Conservation (phyloP, 768 basidiomycete genomes). For the Cystofilobasidium macerans region DNA sequence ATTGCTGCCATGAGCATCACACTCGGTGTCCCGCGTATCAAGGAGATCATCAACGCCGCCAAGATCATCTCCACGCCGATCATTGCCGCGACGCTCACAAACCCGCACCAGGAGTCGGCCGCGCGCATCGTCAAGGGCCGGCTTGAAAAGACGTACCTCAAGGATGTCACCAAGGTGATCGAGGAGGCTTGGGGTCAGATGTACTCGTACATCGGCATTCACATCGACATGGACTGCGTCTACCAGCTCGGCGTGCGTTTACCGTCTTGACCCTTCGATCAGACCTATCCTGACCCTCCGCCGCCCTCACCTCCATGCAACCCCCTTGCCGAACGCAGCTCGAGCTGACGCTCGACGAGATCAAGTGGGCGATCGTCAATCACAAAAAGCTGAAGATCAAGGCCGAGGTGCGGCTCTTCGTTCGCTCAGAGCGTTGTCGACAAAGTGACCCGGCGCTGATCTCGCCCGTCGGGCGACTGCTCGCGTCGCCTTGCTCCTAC, state of each 20-base stretch:
- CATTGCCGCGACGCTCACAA: conserved; percentile 89
- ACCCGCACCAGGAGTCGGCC: conserved; percentile 67
- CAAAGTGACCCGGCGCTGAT: no score
- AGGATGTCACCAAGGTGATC: conserved; percentile 84
- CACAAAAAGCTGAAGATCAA: conserved; percentile 87
- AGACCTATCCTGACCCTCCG: no score
- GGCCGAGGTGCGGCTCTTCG: conserved; percentile 57
- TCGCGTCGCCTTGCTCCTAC: conserved; percentile 44
- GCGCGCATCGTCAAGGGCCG: conserved; percentile 96
- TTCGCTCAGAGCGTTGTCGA: not conserved
- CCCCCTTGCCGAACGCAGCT: conserved; percentile 45
- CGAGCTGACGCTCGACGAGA: conserved; percentile 80
- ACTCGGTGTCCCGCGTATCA: conserved; percentile 98
- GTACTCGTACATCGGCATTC: conserved; percentile 84
- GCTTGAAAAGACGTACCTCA: conserved; percentile 83
- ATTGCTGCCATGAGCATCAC: conserved; percentile 99
- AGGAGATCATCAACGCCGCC: conserved; percentile 99
- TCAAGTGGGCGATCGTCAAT: conserved; percentile 79
- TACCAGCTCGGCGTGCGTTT: conserved; percentile 65
- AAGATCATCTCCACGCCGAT: conserved; percentile 95
- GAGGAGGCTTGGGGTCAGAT: conserved; percentile 94
- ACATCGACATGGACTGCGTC: conserved; percentile 78
- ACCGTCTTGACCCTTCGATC: not conserved
- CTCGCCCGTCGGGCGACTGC: not conserved
- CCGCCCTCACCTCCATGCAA: not conserved